phyloP scores from a whole-genome alignment of 768 basidiomycete genomes.

The Clitopilus passeckerianus region DNA sequence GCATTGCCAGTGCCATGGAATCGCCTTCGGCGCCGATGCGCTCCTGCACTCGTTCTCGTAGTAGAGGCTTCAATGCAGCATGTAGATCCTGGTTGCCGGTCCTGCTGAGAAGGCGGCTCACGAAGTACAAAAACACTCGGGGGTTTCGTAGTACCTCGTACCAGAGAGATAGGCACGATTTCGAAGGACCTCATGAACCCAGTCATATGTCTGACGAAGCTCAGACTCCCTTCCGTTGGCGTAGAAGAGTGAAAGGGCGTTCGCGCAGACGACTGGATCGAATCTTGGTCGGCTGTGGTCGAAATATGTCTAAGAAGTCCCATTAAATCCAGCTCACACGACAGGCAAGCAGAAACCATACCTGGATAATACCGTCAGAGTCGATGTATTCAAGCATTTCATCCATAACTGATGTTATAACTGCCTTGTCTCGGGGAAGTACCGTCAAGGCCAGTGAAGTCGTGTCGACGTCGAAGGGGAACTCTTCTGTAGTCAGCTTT shows the following conservation, averaged over 20 bases:
- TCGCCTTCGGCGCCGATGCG: constrained; percentile 45
- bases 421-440: constrained; percentile 21
- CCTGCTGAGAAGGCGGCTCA: constrained; percentile 36
- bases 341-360: no score
- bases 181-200: constrained; percentile 43
- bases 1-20: constrained; percentile 53
- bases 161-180: constrained; percentile 52
- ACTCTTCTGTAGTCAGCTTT: constrained; percentile 39
- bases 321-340: no score
- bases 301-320: constrained; percentile 40
- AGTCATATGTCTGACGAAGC: constrained; percentile 37
- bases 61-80: constrained; percentile 28
- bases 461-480: constrained; percentile 54
- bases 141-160: constrained; percentile 47
- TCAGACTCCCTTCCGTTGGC: constrained; percentile 41
- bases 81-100: constrained; percentile 30
- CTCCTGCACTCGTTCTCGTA: constrained; percentile 43
- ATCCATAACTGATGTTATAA: constrained; percentile 42
- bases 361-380: constrained; percentile 47
- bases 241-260: constrained; percentile 46
- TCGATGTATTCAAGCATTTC: constrained; percentile 51
- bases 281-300: constrained; percentile 44
- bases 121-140: constrained; percentile 52
- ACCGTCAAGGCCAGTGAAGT: constrained; percentile 51
- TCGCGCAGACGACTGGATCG: constrained; percentile 50